These are phyloP conservation scores for Neocucurbitaria cava DNA, from an alignment of 2,329 filamentous ascomycete genomes.

Conservation along the genomic window DNA sequence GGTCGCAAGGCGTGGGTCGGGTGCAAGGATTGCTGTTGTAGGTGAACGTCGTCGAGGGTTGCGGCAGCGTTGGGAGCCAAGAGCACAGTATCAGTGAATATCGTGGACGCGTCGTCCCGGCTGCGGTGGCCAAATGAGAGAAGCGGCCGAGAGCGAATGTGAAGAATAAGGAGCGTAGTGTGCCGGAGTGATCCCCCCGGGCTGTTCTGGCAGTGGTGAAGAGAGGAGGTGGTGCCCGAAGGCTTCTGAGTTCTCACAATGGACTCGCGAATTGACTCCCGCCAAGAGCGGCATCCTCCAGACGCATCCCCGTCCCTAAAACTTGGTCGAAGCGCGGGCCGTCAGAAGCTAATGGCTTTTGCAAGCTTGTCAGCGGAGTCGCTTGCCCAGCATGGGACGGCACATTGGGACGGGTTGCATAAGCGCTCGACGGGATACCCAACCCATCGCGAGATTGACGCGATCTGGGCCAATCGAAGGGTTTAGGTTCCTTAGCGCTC, in stretches of 20 bases:
- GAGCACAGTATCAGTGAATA: conserved; percentile 4
- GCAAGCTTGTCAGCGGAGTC: conserved; percentile 15
- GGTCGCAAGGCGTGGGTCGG: background rate
- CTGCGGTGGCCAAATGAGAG: background rate
- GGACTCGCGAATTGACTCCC: conserved; percentile 18
- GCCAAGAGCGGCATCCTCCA: conserved; percentile 13
- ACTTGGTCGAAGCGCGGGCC: conserved; percentile 16
- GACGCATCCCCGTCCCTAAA: conserved; percentile 17
- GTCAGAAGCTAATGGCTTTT: conserved; percentile 16
- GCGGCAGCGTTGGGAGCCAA: conserved; percentile 3
- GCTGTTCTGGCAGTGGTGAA: conserved; percentile 25
- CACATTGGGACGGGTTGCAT: conserved; percentile 18
- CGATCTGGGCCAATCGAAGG: conserved; percentile 13
- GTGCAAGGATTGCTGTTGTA: background rate
- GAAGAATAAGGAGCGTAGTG: conserved; percentile 17
- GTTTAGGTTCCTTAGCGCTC: background rate
- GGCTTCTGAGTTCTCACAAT: conserved; percentile 10
- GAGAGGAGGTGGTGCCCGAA: conserved; percentile 24
- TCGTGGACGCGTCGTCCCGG: background rate
- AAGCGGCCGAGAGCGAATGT: conserved; percentile 11
- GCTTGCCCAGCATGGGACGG: conserved; percentile 12
- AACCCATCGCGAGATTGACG: conserved; percentile 14
- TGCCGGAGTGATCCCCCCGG: conserved; percentile 8
- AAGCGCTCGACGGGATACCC: conserved; percentile 10
- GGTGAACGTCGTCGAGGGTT: conserved; percentile 3